These are phyloP conservation scores for Plasmodium blacklocki DNA, from an alignment of 169 alveolate species.

Conservation along the genomic window DNA sequence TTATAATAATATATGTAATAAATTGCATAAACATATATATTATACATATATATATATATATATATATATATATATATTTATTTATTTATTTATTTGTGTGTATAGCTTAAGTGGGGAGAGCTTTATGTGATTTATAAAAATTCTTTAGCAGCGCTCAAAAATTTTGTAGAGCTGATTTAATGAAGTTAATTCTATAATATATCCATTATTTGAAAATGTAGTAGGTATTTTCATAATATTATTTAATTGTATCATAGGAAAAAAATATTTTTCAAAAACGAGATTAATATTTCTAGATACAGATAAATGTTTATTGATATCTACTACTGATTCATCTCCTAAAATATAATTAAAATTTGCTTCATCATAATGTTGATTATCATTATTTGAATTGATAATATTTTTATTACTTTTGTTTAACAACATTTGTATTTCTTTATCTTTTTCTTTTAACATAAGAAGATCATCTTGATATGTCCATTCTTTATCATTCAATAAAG, in stretches of 20 bases:
- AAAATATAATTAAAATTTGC: constrained; percentile 15
- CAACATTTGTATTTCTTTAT: constrained; percentile 5
- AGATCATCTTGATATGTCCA: constrained; percentile 70
- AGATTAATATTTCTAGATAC: constrained; percentile 64
- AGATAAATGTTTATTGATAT: constrained; percentile 46
- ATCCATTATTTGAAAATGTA: constrained; percentile 57
- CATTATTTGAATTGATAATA: no score
- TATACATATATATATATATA: no score
- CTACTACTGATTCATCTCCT: constrained; percentile 65
- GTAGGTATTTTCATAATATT: constrained; percentile 43
- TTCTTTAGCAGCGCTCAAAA: constrained; percentile 64
- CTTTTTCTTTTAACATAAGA: constrained; percentile 44
- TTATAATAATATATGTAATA: no score
- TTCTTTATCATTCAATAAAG: constrained; percentile 24
- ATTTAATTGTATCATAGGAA: constrained; percentile 66
- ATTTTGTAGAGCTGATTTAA: constrained; percentile 77
- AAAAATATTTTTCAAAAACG: constrained; percentile 67
- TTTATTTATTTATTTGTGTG: no score
- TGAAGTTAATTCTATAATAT: constrained; percentile 76
- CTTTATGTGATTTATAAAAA: background rate
- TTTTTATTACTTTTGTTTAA: background rate
- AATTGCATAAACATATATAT: no score
- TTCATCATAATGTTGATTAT: background rate
- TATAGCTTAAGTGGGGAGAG: no score
- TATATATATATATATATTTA: no score